Base-by-base conservation (phyloP, 176 grass and related monocot genomes). In the Elaeis guineensis region DNA sequence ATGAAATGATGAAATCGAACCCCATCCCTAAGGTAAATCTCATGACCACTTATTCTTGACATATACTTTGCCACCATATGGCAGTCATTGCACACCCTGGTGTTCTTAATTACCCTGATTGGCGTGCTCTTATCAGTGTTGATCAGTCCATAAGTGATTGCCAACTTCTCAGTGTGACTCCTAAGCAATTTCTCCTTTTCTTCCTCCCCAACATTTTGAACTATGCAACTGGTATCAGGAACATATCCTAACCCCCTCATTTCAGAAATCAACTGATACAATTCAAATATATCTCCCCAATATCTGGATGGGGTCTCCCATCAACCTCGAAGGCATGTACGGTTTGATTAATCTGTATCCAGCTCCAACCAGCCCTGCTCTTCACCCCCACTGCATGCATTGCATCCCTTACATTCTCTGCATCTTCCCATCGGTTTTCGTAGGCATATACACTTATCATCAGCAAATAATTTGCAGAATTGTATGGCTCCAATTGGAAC, bases 71-170 rank as follows among this genome's bases (percentile, higher is more conserved):
- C 82, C 59, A 79, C 68, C 53, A 62, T 81, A 30, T 95, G 90
- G 48, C 90, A 89, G 69, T 95, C 90, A 21, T 78, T 86, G 73
- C 86, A 89, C 79, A 89, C 76, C 65, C 90, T 81, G 51, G 79
- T 80, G 65, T 85, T 89, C 68, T 95, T 95, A 14, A 95, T 78
- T 71, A 95, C 90, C 79, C 86, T 86, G 19, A 95, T 62, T 48
- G 79, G 73, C 62, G 4, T 11, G 58, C 73, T 86, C 54, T 44
- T 25, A 48, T 82, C 82, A 6, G 79, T 86, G 23, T 63, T 52
- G 64, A 95, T 80, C 59, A 89, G 35, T 1, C 90, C 85, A 8
- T 83, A 95, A 0, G 82, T 86, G 72, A 89, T 75, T 1, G 86
- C 86, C 16, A 95, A 61, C 79, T 95, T 95, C 73, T 89, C 82